Base-by-base conservation (phyloP, 2,329 filamentous ascomycete genomes). In the Fusarium circinatum region DNA sequence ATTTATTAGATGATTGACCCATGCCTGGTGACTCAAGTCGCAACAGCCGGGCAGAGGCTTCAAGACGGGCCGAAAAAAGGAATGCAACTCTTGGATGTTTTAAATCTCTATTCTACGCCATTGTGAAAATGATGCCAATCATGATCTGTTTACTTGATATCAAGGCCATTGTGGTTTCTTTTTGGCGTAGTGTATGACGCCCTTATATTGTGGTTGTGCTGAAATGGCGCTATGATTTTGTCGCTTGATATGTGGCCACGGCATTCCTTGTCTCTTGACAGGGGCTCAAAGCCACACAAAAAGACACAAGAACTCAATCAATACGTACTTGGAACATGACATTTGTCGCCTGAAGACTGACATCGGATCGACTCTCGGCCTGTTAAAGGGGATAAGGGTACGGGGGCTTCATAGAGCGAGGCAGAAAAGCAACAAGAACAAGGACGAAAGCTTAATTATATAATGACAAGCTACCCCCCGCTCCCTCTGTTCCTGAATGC, bases 81-180 rank as follows among this genome's bases (percentile, higher is more conserved):
- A 14, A 24, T 24, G 15, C 22, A 51, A 14, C 14, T 14, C 32
- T 34, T 15, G 8, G 32, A 34, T 34, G 32, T 34, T 34, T 34
- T 14, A 34, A 34, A 34, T 15, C 1, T 51, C n/a, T 17, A 34
- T 17, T 34, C 6, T 24, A n/a, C 2, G 22, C 30, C n/a, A 20
- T 8, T 4, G 1, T 34, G 17, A 6, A 15, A 3, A 24, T 5
- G 14, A 34, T 7, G 5, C 10, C 14, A 24, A 34, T 0, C 0
- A 10, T 24, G 12, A 51, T 51, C 15, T 51, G 3, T 3, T 30
- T 11, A 17, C 47, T 30, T n/a, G 22, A 24, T 20, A 20, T 10
- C 6, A 20, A 51, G 30, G 17, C 2, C 17, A 51, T 10, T 51
- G n/a, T 4, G 6, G 4, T 51, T 24, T 11, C 2, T 2, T 18